Conservation (phyloP, 345 rosid genomes). For the Jatropha curcas region DNA sequence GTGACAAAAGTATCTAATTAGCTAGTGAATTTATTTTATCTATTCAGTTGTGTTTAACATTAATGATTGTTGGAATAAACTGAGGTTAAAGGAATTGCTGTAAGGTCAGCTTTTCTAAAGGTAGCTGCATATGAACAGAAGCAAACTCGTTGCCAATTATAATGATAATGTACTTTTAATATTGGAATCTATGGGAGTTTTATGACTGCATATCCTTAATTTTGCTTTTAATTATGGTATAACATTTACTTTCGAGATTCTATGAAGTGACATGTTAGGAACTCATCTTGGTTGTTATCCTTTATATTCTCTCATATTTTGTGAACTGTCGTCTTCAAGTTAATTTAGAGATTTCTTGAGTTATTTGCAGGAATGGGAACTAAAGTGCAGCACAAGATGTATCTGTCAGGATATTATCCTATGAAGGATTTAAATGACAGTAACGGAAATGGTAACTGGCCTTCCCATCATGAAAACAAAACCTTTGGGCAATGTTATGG, state of each 20-base stretch:
- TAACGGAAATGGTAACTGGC: conserved; percentile 48
- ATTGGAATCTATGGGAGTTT: neutral
- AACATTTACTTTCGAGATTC: neutral
- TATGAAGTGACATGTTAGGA: neutral
- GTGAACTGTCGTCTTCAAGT: neutral
- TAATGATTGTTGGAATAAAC: neutral
- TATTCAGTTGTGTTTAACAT: neutral
- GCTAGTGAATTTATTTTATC: neutral
- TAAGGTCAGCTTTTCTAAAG: neutral
- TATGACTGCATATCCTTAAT: neutral
- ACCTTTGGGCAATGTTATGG: conserved; percentile 39
- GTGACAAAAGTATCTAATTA: neutral
- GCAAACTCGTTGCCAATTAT: neutral
- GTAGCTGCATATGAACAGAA: neutral
- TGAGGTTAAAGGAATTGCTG: neutral
- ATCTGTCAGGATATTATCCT: conserved; percentile 50
- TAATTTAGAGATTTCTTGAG: neutral
- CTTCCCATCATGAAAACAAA: conserved; percentile 37
- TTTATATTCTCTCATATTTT: neutral
- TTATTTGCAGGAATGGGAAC: conserved; percentile 62
- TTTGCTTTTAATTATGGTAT: neutral
- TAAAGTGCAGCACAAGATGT: conserved; percentile 60
- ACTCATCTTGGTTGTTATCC: neutral
- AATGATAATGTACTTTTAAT: neutral
- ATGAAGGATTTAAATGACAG: conserved; percentile 51